Percentiles rank a stretch among this genome's conserved stretches.
These are phyloP conservation scores for Citrullus amarus DNA, from an alignment of 306 rosid species.

Conservation along the genomic window DNA sequence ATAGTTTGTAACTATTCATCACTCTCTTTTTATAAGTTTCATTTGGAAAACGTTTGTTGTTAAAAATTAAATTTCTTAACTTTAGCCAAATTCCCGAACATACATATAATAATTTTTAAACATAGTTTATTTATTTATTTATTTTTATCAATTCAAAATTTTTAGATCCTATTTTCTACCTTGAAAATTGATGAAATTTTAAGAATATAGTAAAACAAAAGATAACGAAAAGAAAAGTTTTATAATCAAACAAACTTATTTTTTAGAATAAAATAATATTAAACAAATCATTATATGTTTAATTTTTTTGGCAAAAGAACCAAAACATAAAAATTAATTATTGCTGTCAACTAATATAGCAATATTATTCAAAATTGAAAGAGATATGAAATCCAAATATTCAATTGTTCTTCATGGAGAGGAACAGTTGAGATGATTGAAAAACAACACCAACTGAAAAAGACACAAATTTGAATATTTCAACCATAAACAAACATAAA, in stretches of 20 bases:
- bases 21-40: neutral
- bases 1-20: neutral
- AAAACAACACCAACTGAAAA: slow-evolving; percentile 4
- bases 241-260: neutral
- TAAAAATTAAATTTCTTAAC: too few species aligned
- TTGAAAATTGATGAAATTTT: neutral
- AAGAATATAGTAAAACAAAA: neutral
- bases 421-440: neutral
- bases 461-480: neutral
- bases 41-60: neutral
- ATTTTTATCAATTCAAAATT: too few species aligned
- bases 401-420: neutral
- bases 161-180: neutral
- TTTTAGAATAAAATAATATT: neutral
- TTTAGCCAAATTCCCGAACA: too few species aligned
- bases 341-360: neutral
- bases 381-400: neutral
- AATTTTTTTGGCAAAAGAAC: neutral
- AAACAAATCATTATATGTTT: neutral
- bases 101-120: too few species aligned
- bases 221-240: neutral
- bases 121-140: too few species aligned
- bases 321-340: neutral
- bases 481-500: neutral
- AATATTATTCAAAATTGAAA: neutral